Conservation (phyloP, 2,329 filamentous ascomycete genomes). For the Furcasterigmium sp. region DNA sequence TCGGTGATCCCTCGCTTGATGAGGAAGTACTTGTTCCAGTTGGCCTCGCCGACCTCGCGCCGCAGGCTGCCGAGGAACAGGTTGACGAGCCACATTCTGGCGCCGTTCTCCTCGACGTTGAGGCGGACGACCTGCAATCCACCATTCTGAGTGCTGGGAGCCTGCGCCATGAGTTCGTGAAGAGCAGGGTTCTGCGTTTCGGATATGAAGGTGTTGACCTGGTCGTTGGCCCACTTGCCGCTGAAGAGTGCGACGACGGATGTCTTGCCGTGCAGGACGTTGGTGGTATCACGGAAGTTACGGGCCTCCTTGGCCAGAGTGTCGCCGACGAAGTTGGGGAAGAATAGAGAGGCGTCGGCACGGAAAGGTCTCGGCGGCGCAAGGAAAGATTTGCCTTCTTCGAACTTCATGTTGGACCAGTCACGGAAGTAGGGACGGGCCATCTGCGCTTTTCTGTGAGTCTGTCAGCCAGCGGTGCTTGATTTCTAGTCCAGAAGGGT, state of each 20-base stretch:
- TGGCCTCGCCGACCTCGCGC: constrained; percentile 39
- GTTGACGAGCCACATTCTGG: constrained; percentile 57
- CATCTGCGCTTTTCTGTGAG: constrained; percentile 63
- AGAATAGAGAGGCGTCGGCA: constrained; percentile 77
- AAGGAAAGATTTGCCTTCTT: constrained; percentile 89
- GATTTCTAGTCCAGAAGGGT: too few species aligned
- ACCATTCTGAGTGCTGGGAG: constrained; percentile 29
- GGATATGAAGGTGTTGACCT: constrained; percentile 68
- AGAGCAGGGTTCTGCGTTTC: constrained; percentile 64
- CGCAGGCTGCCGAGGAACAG: constrained; percentile 52
- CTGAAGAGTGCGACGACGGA: constrained; percentile 79
- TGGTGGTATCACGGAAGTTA: constrained; percentile 64
- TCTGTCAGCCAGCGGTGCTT: constrained; percentile 3
- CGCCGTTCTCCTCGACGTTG: constrained; percentile 77
- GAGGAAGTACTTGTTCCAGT: constrained; percentile 58
- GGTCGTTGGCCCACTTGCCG: constrained; percentile 78
- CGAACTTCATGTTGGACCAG: constrained; percentile 77
- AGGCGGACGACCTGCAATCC: constrained; percentile 68
- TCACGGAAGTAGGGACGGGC: constrained; percentile 92
- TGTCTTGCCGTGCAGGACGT: constrained; percentile 65
- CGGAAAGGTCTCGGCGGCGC: constrained; percentile 82
- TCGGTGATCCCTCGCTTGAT: constrained; percentile 54
- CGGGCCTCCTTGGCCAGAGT: constrained; percentile 59
- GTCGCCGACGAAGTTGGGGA: constrained; percentile 82
- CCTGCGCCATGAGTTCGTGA: constrained; percentile 51